phyloP scores from a whole-genome alignment of 306 rosid species.

The Citrullus mucosospermus region DNA sequence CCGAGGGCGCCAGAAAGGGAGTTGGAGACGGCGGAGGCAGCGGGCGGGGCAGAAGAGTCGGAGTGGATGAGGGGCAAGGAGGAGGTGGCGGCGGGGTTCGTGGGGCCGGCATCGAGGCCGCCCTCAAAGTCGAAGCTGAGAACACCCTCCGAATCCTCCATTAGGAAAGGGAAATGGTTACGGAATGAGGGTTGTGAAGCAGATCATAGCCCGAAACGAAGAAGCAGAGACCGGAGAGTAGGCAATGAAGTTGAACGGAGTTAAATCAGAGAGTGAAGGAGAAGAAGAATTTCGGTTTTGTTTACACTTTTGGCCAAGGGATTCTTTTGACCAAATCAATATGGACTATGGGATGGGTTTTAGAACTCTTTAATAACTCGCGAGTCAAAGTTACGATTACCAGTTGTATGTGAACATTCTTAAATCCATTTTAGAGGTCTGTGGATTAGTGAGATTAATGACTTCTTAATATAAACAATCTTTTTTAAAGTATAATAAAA shows the following conservation, averaged over 20 bases:
- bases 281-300: neutral
- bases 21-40: neutral
- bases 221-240: neutral
- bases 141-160: conserved; percentile 97
- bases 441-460: too few species aligned
- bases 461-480: too few species aligned
- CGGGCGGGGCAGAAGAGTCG: conserved; percentile 28
- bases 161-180: conserved; percentile 9
- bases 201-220: neutral
- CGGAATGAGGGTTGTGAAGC: neutral
- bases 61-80: conserved; percentile 33
- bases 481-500: too few species aligned
- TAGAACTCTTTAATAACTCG: too few species aligned
- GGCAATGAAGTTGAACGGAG: neutral
- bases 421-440: too few species aligned
- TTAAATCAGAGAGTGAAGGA: neutral
- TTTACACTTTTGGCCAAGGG: neutral
- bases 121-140: conserved; percentile 98
- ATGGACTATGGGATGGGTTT: too few species aligned
- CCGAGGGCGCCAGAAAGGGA: conserved; percentile 8
- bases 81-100: conserved; percentile 26
- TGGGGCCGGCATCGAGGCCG: conserved; percentile 59
- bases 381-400: too few species aligned
- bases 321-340: neutral
- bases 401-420: too few species aligned